A percentile compares a stretch with the other conserved stretches of the same genome.
Conservation (phyloP, 202 grass and related monocot species). For the Saccharum hybrid region DNA sequence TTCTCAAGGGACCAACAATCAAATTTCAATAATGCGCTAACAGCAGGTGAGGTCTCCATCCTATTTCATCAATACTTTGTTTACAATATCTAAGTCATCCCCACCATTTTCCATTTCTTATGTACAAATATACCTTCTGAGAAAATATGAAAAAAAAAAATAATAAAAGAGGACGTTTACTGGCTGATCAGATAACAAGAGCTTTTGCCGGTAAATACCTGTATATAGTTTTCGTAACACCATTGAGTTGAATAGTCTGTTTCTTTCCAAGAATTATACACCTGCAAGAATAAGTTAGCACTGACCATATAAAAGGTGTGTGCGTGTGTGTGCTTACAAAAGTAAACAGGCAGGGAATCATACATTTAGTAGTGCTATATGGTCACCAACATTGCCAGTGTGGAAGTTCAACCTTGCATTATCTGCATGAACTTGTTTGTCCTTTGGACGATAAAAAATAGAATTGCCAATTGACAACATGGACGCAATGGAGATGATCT, state of each 20-base stretch:
- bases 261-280: slow-evolving; percentile 91
- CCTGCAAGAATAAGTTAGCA: slow-evolving; percentile 58
- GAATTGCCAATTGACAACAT: slow-evolving; percentile 94
- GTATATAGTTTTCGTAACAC: slow-evolving; percentile 96
- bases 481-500: slow-evolving; percentile 74
- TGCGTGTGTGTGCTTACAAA: slow-evolving; percentile 25
- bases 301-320: slow-evolving; percentile 26
- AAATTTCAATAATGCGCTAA: slow-evolving; percentile 4
- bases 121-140: neutral
- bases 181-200: neutral
- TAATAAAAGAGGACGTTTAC: neutral
- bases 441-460: slow-evolving; percentile 95
- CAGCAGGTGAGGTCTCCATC: neutral
- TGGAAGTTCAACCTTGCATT: slow-evolving; percentile 92
- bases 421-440: slow-evolving; percentile 96
- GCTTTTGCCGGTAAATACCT: slow-evolving; percentile 49
- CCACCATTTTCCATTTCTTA: neutral
- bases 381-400: slow-evolving; percentile 84
- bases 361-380: slow-evolving; percentile 88
- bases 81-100: slow-evolving; percentile 2
- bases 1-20: neutral
- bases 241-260: slow-evolving; percentile 90
- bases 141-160: neutral
- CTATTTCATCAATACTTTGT: neutral
- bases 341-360: slow-evolving; percentile 17